Percentiles rank a stretch among this genome's conserved stretches.
Evolutionary conservation across 2,329 filamentous ascomycete genomes (phyloP).

Genomic region (Arthrobotrys iridis): DNA sequence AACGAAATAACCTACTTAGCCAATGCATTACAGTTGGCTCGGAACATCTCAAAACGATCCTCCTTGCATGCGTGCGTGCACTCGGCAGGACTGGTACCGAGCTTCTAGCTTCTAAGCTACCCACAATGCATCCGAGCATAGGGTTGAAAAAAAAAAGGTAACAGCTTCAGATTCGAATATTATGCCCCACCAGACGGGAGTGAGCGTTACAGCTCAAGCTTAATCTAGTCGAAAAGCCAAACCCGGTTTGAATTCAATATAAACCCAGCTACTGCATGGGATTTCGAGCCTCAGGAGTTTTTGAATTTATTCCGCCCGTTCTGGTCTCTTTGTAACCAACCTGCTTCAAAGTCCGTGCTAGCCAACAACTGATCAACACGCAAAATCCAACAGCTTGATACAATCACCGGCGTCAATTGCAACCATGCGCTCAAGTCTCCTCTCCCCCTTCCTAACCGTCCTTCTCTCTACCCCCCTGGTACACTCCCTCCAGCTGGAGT

Average conservation of each 20-base stretch:
- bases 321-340: too few species aligned
- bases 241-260: too few species aligned
- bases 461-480: conserved; percentile 13
- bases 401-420: too few species aligned
- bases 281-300: background rate
- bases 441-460: background rate
- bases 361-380: conserved; percentile 14
- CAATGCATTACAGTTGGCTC: conserved; percentile 26
- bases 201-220: too few species aligned
- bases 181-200: conserved; percentile 22
- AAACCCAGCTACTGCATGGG: too few species aligned
- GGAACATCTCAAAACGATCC: conserved; percentile 27
- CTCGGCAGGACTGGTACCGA: conserved; percentile 49
- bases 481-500: conserved; percentile 30
- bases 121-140: conserved; percentile 11
- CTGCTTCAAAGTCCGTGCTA: too few species aligned
- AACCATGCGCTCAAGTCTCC: conserved; percentile 3
- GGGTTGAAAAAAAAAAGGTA: conserved; percentile 12
- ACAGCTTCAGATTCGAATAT: too few species aligned
- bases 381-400: conserved; percentile 14
- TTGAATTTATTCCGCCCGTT: too few species aligned
- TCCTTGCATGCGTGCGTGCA: conserved; percentile 6
- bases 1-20: conserved; percentile 4
- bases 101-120: background rate
- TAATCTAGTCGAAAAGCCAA: too few species aligned